phyloP scores from a whole-genome alignment of 2,329 filamentous ascomycete genomes.

The Botrytis squamosa region DNA sequence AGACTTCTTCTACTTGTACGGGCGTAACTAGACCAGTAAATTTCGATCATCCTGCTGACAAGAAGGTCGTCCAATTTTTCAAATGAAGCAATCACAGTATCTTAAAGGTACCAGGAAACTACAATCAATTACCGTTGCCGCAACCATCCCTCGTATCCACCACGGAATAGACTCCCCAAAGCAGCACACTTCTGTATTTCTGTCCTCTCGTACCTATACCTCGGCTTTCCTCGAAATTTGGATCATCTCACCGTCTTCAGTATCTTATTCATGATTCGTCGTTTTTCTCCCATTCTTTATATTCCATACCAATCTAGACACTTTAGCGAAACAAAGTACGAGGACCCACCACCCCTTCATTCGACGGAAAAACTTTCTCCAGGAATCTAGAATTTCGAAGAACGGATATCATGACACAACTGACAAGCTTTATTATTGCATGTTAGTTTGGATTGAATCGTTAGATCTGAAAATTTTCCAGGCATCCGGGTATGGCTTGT shows the following conservation, averaged over 20 bases:
- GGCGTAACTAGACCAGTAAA: neutral
- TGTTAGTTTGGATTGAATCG: neutral
- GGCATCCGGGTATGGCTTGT: constrained; percentile 6
- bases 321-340: constrained; percentile 7
- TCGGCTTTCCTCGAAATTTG: constrained; percentile 2
- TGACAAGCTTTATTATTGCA: neutral
- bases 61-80: neutral
- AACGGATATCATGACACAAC: neutral
- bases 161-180: neutral
- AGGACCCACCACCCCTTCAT: neutral
- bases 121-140: neutral
- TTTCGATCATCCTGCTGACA: neutral
- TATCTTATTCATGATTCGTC: neutral
- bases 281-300: neutral
- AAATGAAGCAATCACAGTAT: constrained; percentile 1
- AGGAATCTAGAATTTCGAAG: neutral
- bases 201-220: neutral
- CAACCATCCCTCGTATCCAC: neutral
- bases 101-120: neutral
- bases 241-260: neutral
- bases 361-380: constrained; percentile 13
- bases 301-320: constrained; percentile 5
- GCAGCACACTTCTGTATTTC: neutral
- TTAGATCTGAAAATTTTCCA: neutral
- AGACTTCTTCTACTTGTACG: constrained; percentile 6